Evolutionary conservation across 108 stramenopile genomes (phyloP), one percentile per base, ranked within the genome.

Genomic region (Cyclotella baltica): DNA sequence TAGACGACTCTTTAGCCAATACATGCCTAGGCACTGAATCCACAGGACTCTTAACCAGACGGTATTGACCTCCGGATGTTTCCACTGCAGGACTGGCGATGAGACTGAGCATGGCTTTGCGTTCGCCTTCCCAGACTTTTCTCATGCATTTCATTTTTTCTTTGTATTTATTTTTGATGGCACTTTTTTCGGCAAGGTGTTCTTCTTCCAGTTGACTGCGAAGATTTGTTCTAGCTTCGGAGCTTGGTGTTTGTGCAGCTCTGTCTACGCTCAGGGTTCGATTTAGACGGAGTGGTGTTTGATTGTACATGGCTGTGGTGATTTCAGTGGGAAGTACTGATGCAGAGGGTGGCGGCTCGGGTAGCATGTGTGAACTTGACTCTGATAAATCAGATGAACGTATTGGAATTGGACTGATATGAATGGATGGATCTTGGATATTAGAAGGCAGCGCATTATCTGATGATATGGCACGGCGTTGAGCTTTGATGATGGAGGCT

Each of bases 61-160:
- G 73, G 30, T 38, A 43, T 9, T 20, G 36, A 29, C 35, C 11
- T 27, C 31, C n/a, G 4, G 20, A 19, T 11, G 33, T 0, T 25
- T 77, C 67, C 6, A 36, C 52, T 36, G 27, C 31, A 0, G 76
- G 50, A 30, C 46, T 38, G 34, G 67, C 67, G 19, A 69, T 36
- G n/a, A 77, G 59, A 30, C 67, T 53, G 29, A 77, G 76, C 3
- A 77, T 77, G 27, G 67, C 67, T 67, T 69, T 77, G 31, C 59
- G 65, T 43, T 77, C 76, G 10, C 46, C 47, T 59, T 77, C 76
- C 76, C 76, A 77, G 27, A 69, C 67, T 62, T 69, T 77, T 23
- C 37, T 68, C 76, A 77, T 77, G 47, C 76, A 48, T 46, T 67
- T 57, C 1, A 77, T 62, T 20, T 58, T 35, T 38, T 68, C 76